These are phyloP conservation scores for Citeromyces siamensis DNA, from an alignment of 1,139 yeast species.

Conservation along the genomic window DNA sequence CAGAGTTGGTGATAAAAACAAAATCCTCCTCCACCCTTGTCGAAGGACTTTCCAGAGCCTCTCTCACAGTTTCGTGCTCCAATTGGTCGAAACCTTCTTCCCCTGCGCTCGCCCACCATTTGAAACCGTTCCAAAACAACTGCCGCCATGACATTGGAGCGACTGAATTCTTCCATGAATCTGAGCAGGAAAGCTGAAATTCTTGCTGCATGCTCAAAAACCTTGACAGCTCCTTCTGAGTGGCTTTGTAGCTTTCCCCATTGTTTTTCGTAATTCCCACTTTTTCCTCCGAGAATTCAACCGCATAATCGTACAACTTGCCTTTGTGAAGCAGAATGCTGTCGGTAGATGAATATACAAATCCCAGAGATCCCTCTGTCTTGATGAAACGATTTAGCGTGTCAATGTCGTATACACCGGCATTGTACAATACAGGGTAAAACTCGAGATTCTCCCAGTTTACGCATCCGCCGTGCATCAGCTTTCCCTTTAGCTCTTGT, in stretches of 20 bases:
- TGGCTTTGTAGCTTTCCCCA: constrained; percentile 3
- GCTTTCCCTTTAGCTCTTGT: constrained; percentile 16
- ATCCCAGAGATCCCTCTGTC: constrained; percentile 20
- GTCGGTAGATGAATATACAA: constrained; percentile 61
- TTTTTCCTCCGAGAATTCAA: constrained; percentile 19
- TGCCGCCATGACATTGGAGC: constrained; percentile 54
- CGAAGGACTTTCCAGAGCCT: constrained; percentile 8
- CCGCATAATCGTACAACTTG: constrained; percentile 39
- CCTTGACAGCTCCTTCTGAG: constrained; percentile 4
- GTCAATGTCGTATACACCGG: constrained; percentile 49
- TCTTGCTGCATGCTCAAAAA: constrained; percentile 1
- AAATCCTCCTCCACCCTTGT: constrained; percentile 3
- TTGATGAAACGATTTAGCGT: constrained; percentile 12
- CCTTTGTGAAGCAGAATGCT: constrained; percentile 47
- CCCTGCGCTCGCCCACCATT: constrained; percentile 87
- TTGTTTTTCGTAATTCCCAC: background rate
- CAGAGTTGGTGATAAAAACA: constrained; percentile 12
- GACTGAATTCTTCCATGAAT: constrained; percentile 34
- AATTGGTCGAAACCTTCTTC: constrained; percentile 25
- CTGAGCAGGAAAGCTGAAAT: constrained; percentile 12
- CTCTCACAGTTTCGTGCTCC: constrained; percentile 21
- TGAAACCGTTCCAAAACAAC: constrained; percentile 56
- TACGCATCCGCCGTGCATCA: constrained; percentile 14
- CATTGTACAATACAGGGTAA: constrained; percentile 45
- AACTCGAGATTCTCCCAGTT: constrained; percentile 17